These are phyloP conservation scores for Asterochloris erici DNA, from an alignment of 139 green algal species.

Conservation along the genomic window DNA sequence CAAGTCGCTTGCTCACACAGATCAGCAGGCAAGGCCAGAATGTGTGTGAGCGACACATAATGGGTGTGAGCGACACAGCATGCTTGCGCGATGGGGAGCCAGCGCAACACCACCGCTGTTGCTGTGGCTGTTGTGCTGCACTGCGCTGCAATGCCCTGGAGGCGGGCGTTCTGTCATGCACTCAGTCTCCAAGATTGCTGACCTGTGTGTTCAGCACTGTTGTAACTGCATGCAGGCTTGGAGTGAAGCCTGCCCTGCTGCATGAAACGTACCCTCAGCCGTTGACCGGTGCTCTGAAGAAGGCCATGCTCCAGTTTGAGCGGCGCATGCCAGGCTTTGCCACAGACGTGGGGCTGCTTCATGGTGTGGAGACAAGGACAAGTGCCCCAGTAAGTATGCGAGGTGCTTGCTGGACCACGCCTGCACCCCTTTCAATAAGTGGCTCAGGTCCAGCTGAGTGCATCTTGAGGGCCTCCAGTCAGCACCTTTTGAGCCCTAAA, in stretches of 20 bases:
- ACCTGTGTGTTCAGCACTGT: too few species aligned
- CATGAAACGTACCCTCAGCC: constrained; percentile 66
- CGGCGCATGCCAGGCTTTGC: constrained; percentile 52
- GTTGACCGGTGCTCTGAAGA: constrained; percentile 51
- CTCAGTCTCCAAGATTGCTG: too few species aligned
- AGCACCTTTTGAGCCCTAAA: not conserved
- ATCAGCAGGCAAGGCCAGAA: too few species aligned
- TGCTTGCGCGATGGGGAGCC: too few species aligned
- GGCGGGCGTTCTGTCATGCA: too few species aligned
- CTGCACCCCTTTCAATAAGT: not conserved
- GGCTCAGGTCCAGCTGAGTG: not conserved
- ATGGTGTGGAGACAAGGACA: constrained; percentile 79
- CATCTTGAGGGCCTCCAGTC: not conserved
- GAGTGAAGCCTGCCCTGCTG: constrained; percentile 48
- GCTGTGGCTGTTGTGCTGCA: too few species aligned
- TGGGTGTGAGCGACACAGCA: too few species aligned
- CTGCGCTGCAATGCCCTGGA: too few species aligned
- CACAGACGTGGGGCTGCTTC: constrained; percentile 47
- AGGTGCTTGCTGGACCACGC: not conserved
- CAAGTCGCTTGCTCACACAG: too few species aligned
- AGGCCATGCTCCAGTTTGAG: constrained; percentile 57
- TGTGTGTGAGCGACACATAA: too few species aligned
- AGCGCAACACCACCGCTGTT: too few species aligned
- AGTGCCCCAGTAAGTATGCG: constrained; percentile 59
- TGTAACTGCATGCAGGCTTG: constrained; percentile 41